phyloP scores from a whole-genome alignment of 1,284 basidiomycete genomes.

The Porodaedalea pini region DNA sequence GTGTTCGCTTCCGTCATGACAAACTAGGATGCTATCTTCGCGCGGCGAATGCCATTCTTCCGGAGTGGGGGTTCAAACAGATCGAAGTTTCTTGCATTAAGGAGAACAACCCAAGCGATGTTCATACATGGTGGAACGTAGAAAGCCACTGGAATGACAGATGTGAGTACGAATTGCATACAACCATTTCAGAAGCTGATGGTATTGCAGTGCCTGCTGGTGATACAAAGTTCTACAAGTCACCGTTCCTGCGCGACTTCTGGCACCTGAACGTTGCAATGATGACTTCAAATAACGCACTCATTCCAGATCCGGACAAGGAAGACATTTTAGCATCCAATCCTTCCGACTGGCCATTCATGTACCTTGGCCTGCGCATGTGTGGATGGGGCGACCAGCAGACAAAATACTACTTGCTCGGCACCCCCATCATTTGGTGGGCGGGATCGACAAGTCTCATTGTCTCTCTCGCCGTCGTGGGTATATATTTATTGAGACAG shows the following conservation, averaged over 20 bases:
- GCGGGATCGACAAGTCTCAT: conserved; percentile 67
- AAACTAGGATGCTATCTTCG: conserved; percentile 83
- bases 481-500: conserved; percentile 75
- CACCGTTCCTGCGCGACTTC: conserved; percentile 95
- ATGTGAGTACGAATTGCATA: conserved; percentile 48
- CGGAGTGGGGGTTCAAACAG: conserved; percentile 99
- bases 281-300: conserved; percentile 99
- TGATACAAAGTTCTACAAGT: conserved; percentile 79
- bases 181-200: conserved; percentile 11
- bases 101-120: conserved; percentile 79
- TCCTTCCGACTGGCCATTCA: conserved; percentile 92
- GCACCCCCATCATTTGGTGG: conserved; percentile 95
- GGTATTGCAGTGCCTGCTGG: conserved; percentile 72
- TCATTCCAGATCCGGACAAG: conserved; percentile 96
- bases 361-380: conserved; percentile 89
- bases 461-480: conserved; percentile 50
- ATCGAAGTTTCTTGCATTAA: conserved; percentile 93
- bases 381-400: conserved; percentile 92
- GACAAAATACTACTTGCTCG: conserved; percentile 92
- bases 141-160: conserved; percentile 95
- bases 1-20: conserved; percentile 81
- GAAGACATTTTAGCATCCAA: conserved; percentile 93
- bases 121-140: conserved; percentile 97
- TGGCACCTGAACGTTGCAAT: conserved; percentile 99
- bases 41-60: conserved; percentile 85